A percentile compares a stretch with the other conserved stretches of the same genome.
phyloP scores from a whole-genome alignment of 805 yeast genomes.

The Candida anglica region DNA sequence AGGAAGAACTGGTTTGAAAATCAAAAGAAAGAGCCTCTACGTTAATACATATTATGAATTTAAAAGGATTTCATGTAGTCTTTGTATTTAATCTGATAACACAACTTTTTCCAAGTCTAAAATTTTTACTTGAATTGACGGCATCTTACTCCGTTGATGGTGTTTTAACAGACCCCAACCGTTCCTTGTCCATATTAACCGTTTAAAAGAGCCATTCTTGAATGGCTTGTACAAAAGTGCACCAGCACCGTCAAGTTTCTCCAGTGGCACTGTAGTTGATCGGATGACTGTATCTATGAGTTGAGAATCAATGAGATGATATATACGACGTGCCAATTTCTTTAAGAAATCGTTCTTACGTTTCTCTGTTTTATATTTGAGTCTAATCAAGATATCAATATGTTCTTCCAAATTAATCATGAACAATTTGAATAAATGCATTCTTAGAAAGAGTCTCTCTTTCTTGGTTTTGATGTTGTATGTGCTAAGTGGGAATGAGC shows the following conservation, averaged over 20 bases:
- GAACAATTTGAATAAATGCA: conserved; percentile 33
- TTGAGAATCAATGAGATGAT: conserved; percentile 21
- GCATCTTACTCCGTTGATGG: conserved; percentile 2
- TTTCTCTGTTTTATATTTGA: conserved; percentile 30
- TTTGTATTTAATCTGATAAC: too few species aligned
- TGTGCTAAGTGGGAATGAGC: conserved; percentile 6
- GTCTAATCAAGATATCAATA: conserved; percentile 29
- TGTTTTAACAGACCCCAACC: conserved; percentile 2
- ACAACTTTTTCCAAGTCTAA: conserved; percentile 1
- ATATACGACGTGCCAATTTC: conserved; percentile 20
- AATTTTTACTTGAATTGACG: conserved; percentile 1
- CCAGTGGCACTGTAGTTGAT: not conserved
- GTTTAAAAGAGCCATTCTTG: conserved; percentile 19
- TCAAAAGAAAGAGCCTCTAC: not conserved
- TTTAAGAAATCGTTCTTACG: conserved; percentile 25
- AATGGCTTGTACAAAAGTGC: conserved; percentile 25
- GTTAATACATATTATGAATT: too few species aligned
- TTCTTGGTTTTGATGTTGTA: conserved; percentile 5
- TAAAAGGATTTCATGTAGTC: too few species aligned
- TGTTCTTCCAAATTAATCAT: conserved; percentile 35
- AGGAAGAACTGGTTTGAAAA: too few species aligned
- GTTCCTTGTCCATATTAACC: conserved; percentile 27
- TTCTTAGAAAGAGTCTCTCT: conserved; percentile 3
- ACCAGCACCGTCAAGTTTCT: conserved; percentile 8
- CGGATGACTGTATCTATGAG: conserved; percentile 19